Evolutionary conservation across 208 protist genomes (phyloP), one percentile per base, ranked within the genome.

Genomic region (Leishmania major): DNA sequence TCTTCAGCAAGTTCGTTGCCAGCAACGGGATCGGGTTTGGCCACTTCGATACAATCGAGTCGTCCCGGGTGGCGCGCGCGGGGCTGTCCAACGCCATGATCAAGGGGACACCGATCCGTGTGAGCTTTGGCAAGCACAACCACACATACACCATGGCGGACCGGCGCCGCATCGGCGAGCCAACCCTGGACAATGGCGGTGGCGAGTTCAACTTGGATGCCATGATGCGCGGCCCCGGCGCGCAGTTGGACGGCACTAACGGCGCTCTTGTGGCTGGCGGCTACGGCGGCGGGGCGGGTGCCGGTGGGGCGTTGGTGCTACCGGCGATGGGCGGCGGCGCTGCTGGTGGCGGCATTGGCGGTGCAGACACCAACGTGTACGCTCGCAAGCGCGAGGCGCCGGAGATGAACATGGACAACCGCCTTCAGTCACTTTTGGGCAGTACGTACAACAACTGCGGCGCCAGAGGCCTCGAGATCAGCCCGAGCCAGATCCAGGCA

Each of bases 41-140:
- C 6, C 93, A 97, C 81, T 97, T 94, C 83, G 91, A 95, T 79
- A 90, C 86, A 28, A 72, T 93, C 51, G 94, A 96, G 43, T 77
- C 92, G 59, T 91, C 94, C 28, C 85, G 89, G 5, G 79, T 70
- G 2, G 91, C 91, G n/a, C 91, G 94, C 40, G 77, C 93, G 0
- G 89, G 79, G 19, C 83, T 97, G 70, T 79, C 89, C 43, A 89
- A 89, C 78, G 77, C 87, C 28, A 85, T 86, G 43, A 55, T 97
- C 37, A 80, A 87, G n/a, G 94, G 94, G 73, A 88, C 85, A 43
- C 90, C 93, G 7, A 86, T 96, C 55, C 93, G 94, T 55, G 91
- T 96, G 40, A 96, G 86, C 79, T 97, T 96, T 77, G 94, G 92
- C 72, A 96, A 96, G 80, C 87, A 85, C 35, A 96, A 96, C 80